Evolutionary conservation across 164 flowering plant genomes (phyloP), one percentile per base, ranked within the genome.

Genomic region (Chimonanthus praecox): DNA sequence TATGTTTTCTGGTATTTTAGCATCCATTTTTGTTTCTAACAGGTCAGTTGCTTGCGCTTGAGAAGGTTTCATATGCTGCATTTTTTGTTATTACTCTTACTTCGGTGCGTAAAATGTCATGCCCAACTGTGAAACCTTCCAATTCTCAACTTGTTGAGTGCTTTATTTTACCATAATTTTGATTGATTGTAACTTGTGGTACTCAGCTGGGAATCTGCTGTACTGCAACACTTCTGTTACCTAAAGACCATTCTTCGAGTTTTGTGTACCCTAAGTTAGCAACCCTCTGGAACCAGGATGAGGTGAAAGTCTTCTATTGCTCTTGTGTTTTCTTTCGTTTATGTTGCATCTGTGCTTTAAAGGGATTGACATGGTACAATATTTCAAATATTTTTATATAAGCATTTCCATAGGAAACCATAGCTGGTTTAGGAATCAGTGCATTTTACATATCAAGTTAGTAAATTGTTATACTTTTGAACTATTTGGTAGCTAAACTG

Each of bases 21-120:
- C 67, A 18, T 75, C 64, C 70, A 58, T 47, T 72, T 48, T 71
- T 72, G 45, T 60, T 49, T 58, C 9, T 61, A 8, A 49, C 72
- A 76, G 79, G 79, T 49, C 79, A 76, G 67, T 49, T 72, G 7
- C 72, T 76, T 54, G 79, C 75, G 47, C 66, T 76, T 6, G 68
- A 67, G 72, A 68, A 58, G 60, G 58, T 62, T 62, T 60, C 75
- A 4, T 76, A 72, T 68, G 48, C 67, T 47, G 33, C 62, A 13
- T 66, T 76, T 62, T 67, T 76, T 44, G 46, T 44, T 16, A n/a
- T 72, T n/a, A 76, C 75, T 49, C 68, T 76, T 6, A 18, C 43
- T 67, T 72, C 79, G 72, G 79, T 76, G 47, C 8, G 75, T 76
- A 68, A 63, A n/a, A 68, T 21, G 7, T 16, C 65, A 62, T 18